Conservation (phyloP, 164 flowering plant genomes). For the Macadamia integrifolia region DNA sequence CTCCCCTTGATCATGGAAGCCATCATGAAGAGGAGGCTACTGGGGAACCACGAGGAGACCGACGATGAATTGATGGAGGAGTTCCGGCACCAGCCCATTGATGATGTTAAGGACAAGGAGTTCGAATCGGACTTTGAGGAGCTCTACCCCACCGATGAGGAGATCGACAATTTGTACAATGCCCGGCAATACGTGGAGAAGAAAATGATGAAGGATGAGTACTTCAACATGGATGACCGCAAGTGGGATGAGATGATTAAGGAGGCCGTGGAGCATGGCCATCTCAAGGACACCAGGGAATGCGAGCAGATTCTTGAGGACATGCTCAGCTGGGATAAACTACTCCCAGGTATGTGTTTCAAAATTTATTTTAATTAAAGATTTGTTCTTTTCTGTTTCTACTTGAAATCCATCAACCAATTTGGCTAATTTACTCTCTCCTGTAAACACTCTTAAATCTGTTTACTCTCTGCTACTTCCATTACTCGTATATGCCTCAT, state of each 20-base stretch:
- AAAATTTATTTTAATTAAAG: too few relatives aligned
- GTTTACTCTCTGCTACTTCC: too few relatives aligned
- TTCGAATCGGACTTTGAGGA: constrained; percentile 69
- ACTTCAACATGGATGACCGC: constrained; percentile 60
- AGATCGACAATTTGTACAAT: constrained; percentile 64
- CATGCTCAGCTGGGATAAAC: constrained; percentile 88
- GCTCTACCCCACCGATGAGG: constrained; percentile 60
- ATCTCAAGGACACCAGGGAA: constrained; percentile 57
- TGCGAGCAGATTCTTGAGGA: constrained; percentile 80
- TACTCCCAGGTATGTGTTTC: constrained; percentile 70
- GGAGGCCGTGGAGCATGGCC: constrained; percentile 60
- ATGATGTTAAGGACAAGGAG: constrained; percentile 44
- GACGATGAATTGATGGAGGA: constrained; percentile 71
- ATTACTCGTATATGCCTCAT: too few relatives aligned
- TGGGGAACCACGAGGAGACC: constrained; percentile 63
- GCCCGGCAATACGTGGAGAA: constrained; percentile 48
- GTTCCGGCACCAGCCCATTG: constrained; percentile 34
- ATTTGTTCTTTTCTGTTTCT: too few relatives aligned
- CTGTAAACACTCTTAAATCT: too few relatives aligned
- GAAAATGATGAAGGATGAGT: constrained; percentile 49
- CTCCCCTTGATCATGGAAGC: constrained; percentile 55
- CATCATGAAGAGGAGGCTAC: constrained; percentile 42
- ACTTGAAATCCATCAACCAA: too few relatives aligned
- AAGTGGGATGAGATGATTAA: constrained; percentile 79
- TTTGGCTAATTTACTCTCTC: too few relatives aligned